Base-by-base conservation (phyloP, 345 rosid genomes). In the Boechera stricta region DNA sequence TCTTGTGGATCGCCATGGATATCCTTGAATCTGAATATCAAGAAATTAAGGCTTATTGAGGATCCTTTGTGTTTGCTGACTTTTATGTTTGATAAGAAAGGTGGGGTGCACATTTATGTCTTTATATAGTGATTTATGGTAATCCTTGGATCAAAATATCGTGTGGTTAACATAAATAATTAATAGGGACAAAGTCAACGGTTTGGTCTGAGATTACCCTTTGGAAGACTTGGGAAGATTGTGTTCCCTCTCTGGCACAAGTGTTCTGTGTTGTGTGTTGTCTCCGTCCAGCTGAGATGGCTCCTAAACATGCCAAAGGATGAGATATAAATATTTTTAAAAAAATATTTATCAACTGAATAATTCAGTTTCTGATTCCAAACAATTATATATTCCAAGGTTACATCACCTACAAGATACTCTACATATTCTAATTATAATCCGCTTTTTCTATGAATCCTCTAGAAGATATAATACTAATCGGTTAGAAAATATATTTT, bases 231-330 rank as follows among this genome's bases (percentile, higher is more conserved):
- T 70, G 74, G 80, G 71, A 77, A 71, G 66, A 70, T 77, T 62
- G 75, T 70, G 75, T 77, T 63, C 75, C 75, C 59, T 71, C 65
- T 70, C 76, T 77, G 80, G 75, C 80, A 77, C 71, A 77, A 77
- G 80, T 69, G 65, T 69, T 69, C 6, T 61, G 48, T 61, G 71
- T 70, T 56, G 64, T 61, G 48, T 61, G 71, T 70, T 56, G 64
- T 77, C 71, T 70, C 52, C 36, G 42, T 71, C 70, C 75, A 76
- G 70, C 70, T 69, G 63, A 77, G 80, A 77, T 64, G 74, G 69
- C 76, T 53, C 76, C 76, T 63, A 77, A 70, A 63, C 59, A 48
- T 70, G 76, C 76, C 76, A 77, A 71, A 71, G 76, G 80, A 71
- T 77, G 71, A 69, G 21, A 42, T 53, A 28, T 77, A 58, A 58